Evolutionary conservation across 1,284 basidiomycete genomes (phyloP).

Genomic region (Marasmius sp.): DNA sequence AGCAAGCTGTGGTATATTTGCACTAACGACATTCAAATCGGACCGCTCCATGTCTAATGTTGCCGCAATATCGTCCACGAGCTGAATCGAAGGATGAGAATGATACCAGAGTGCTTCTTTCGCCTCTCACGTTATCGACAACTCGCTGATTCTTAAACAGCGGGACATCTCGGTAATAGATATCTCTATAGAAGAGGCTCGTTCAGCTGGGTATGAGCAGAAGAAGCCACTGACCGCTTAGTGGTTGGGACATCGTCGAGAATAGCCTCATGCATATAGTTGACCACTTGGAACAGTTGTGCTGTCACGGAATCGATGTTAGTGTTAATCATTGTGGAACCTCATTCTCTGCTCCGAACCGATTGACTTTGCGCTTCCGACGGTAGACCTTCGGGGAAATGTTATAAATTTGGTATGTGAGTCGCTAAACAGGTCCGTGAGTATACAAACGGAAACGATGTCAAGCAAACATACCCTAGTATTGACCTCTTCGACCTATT

Average conservation of each 20-base stretch:
- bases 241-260: slow-evolving; percentile 6
- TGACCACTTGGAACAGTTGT: slow-evolving; percentile 14
- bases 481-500: slow-evolving; percentile 9
- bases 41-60: slow-evolving; percentile 72
- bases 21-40: slow-evolving; percentile 76
- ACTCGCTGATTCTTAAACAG: slow-evolving; percentile 74
- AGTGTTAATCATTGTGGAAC: neutral
- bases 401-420: slow-evolving; percentile 9
- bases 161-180: slow-evolving; percentile 81
- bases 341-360: neutral
- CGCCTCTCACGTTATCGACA: slow-evolving; percentile 65
- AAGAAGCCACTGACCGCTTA: slow-evolving; percentile 13
- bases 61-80: slow-evolving; percentile 86
- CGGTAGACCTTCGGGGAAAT: slow-evolving; percentile 10
- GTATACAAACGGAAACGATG: neutral
- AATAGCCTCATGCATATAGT: slow-evolving; percentile 19
- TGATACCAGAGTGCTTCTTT: slow-evolving; percentile 2
- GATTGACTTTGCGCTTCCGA: slow-evolving; percentile 11
- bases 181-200: slow-evolving; percentile 53
- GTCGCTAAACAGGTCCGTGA: neutral
- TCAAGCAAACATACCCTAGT: neutral
- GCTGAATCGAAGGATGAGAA: slow-evolving; percentile 40
- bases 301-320: slow-evolving; percentile 1
- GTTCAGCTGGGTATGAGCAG: neutral
- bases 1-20: neutral